Conservation (phyloP, 2,329 filamentous ascomycete species). For the Diaporthe capsici region DNA sequence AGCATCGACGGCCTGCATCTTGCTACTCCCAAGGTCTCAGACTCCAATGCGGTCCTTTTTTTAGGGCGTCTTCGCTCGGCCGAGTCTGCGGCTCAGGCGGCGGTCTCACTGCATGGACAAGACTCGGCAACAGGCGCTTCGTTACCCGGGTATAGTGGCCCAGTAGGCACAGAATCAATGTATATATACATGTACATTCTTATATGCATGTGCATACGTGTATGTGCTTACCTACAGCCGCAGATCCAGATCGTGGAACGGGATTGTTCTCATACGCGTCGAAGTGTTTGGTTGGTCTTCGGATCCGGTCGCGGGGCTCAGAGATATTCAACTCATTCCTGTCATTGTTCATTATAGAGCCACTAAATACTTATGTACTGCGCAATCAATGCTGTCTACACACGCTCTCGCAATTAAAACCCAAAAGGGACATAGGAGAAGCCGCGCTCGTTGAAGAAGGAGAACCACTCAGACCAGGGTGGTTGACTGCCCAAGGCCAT, state of each 20-base stretch:
- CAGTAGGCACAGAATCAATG: neutral
- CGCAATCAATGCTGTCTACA: neutral
- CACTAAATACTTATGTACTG: neutral
- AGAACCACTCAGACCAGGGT: neutral
- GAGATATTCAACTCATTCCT: neutral
- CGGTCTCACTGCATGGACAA: conserved; percentile 6
- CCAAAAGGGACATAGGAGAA: too few relatives aligned
- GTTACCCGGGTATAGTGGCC: neutral
- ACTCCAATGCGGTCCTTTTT: neutral
- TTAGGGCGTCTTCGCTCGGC: neutral
- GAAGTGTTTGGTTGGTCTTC: too few relatives aligned
- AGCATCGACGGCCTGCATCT: neutral
- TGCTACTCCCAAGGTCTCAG: conserved; percentile 9
- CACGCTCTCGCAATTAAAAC: neutral
- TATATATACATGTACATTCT: neutral
- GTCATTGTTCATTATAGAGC: neutral
- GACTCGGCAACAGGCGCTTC: neutral
- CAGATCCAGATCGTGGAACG: neutral
- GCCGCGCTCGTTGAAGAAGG: neutral
- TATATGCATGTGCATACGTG: neutral
- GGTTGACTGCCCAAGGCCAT: neutral
- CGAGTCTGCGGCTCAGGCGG: neutral
- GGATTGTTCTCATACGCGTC: neutral
- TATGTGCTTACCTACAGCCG: neutral
- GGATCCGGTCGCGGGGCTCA: neutral